These are phyloP conservation scores for Gossypium mustelinum DNA, from an alignment of 345 rosid genomes.

Conservation along the genomic window DNA sequence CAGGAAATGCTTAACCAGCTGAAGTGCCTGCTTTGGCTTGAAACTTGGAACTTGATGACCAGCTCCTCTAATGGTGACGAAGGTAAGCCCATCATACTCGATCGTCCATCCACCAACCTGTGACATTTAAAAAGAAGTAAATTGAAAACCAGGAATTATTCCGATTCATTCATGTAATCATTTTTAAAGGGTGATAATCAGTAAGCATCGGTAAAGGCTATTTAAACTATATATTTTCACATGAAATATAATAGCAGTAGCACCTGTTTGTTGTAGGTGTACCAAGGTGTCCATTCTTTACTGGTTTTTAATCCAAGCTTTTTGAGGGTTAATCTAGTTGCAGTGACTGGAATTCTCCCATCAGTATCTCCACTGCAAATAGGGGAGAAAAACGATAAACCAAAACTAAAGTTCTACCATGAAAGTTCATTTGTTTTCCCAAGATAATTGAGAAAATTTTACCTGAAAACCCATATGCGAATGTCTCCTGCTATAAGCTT, in stretches of 20 bases:
- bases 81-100: constrained; percentile 54
- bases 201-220: neutral
- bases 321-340: constrained; percentile 60
- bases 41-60: constrained; percentile 76
- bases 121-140: neutral
- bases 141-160: neutral
- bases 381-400: neutral
- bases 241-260: neutral
- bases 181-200: neutral
- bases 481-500: constrained; percentile 67
- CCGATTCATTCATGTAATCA: neutral
- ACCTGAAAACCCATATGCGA: constrained; percentile 81
- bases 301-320: constrained; percentile 60
- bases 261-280: constrained; percentile 46
- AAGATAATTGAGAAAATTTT: neutral
- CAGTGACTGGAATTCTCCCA: constrained; percentile 77
- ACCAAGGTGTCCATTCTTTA: constrained; percentile 83
- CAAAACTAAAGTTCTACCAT: neutral
- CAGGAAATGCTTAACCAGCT: constrained; percentile 51
- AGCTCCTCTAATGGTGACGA: constrained; percentile 67
- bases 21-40: constrained; percentile 57
- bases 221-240: neutral
- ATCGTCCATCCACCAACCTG: constrained; percentile 81
- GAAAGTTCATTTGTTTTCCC: neutral
- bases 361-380: constrained; percentile 76